These are phyloP conservation scores for Oryza rufipogon DNA, from an alignment of 176 grass and related monocot species.

Conservation along the genomic window DNA sequence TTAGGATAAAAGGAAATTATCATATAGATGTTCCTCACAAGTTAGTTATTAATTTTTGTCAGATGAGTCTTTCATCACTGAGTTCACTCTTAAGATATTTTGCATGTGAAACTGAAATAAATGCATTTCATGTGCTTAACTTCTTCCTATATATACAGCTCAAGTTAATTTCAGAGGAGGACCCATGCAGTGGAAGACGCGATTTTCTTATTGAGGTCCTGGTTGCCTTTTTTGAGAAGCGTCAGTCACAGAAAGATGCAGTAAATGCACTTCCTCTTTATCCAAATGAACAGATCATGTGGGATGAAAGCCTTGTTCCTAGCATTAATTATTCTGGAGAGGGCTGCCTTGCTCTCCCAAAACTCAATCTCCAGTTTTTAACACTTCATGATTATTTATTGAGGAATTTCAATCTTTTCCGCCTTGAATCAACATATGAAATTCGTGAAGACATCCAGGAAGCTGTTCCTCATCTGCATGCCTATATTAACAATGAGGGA, in stretches of 20 bases:
- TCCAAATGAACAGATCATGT: constrained; percentile 99
- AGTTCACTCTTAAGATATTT: background rate
- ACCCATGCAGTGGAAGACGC: constrained; percentile 71
- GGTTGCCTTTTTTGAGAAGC: constrained; percentile 92
- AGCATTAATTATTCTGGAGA: constrained; percentile 99
- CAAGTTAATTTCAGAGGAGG: constrained; percentile 87
- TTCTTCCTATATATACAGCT: constrained; percentile 65
- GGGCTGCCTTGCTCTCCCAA: constrained; percentile 97
- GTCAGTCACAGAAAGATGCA: constrained; percentile 96
- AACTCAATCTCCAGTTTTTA: constrained; percentile 97
- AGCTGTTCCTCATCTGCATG: constrained; percentile 93
- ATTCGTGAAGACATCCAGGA: constrained; percentile 99
- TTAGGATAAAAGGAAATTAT: constrained; percentile 19
- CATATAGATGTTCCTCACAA: constrained; percentile 16
- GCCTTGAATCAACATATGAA: constrained; percentile 99
- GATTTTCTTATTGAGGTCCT: constrained; percentile 96
- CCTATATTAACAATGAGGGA: constrained; percentile 96
- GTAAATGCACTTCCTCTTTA: constrained; percentile 97
- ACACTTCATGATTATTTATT: constrained; percentile 98
- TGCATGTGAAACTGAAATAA: background rate
- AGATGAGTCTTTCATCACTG: background rate
- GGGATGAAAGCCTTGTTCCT: constrained; percentile 98
- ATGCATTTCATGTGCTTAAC: constrained; percentile 52
- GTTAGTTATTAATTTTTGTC: background rate
- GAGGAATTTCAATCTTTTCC: constrained; percentile 98